Evolutionary conservation across 2,329 filamentous ascomycete genomes (phyloP).

Genomic region (Ophiocordyceps australis): DNA sequence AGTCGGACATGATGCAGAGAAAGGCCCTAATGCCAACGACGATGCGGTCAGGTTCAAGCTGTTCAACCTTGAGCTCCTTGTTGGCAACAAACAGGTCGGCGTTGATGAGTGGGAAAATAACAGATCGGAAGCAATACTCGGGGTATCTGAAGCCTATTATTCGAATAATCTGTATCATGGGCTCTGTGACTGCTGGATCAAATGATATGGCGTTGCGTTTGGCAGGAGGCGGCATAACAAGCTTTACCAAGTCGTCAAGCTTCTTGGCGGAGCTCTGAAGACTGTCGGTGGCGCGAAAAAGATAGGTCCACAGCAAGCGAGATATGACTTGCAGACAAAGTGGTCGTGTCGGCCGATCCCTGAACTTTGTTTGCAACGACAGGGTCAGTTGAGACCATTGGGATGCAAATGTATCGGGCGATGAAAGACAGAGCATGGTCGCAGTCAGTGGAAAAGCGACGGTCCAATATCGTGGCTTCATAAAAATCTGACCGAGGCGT

Average conservation of each 20-base stretch:
- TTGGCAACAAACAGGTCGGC: slow-evolving; percentile 69
- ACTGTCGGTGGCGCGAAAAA: slow-evolving; percentile 68
- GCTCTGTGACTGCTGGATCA: slow-evolving; percentile 70
- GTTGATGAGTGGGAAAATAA: slow-evolving; percentile 92
- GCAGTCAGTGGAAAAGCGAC: slow-evolving; percentile 78
- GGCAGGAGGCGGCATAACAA: slow-evolving; percentile 61
- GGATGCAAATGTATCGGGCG: slow-evolving; percentile 61
- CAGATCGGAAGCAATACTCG: slow-evolving; percentile 78
- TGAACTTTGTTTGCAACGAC: slow-evolving; percentile 62
- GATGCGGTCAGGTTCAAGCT: slow-evolving; percentile 88
- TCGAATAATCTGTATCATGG: slow-evolving; percentile 81
- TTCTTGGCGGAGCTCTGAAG: slow-evolving; percentile 52
- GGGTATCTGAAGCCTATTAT: slow-evolving; percentile 89
- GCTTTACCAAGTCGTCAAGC: slow-evolving; percentile 73
- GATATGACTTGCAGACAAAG: slow-evolving; percentile 80
- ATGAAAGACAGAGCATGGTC: slow-evolving; percentile 74
- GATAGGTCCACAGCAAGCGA: slow-evolving; percentile 81
- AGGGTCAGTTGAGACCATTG: slow-evolving; percentile 78
- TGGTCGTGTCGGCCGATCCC: slow-evolving; percentile 62
- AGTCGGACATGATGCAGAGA: slow-evolving; percentile 77
- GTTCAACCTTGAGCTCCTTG: slow-evolving; percentile 69
- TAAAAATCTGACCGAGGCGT: slow-evolving; percentile 65
- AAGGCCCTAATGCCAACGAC: slow-evolving; percentile 96
- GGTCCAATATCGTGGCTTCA: slow-evolving; percentile 84
- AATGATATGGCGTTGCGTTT: slow-evolving; percentile 69